Percentiles rank a stretch among this genome's conserved stretches.
Evolutionary conservation across 441 rosid genomes (phyloP).

Genomic region (Syzygium malaccense): DNA sequence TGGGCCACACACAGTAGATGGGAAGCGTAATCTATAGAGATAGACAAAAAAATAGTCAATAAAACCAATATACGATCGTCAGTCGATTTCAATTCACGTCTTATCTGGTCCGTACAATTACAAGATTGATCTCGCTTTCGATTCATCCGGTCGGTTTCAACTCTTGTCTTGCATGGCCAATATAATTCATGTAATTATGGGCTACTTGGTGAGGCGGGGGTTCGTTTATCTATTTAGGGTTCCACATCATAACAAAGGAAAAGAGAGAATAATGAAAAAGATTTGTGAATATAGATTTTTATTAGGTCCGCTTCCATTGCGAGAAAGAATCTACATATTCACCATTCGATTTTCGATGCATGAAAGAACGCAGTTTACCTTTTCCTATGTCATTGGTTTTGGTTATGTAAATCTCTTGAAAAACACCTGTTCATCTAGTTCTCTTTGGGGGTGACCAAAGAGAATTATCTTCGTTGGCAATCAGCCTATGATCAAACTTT

Average conservation of each 20-base stretch:
- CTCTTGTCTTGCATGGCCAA: not conserved
- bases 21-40: not conserved
- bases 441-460: not conserved
- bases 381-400: not conserved
- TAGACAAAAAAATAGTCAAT: not conserved
- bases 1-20: not conserved
- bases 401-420: not conserved
- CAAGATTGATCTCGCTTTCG: not conserved
- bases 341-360: not conserved
- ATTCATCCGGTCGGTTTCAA: not conserved
- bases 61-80: not conserved
- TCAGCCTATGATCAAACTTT: not conserved
- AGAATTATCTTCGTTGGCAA: not conserved
- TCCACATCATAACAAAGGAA: not conserved
- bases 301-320: not conserved
- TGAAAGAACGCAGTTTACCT: not conserved
- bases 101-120: not conserved
- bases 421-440: not conserved
- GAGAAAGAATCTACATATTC: not conserved
- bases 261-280: not conserved
- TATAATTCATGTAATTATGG: not conserved
- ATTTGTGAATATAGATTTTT: not conserved
- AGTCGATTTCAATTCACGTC: not conserved
- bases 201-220: fast-evolving
- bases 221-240: not conserved